These are phyloP conservation scores for Rhizoctonia solani DNA, from an alignment of 1,284 basidiomycete species.

Conservation along the genomic window DNA sequence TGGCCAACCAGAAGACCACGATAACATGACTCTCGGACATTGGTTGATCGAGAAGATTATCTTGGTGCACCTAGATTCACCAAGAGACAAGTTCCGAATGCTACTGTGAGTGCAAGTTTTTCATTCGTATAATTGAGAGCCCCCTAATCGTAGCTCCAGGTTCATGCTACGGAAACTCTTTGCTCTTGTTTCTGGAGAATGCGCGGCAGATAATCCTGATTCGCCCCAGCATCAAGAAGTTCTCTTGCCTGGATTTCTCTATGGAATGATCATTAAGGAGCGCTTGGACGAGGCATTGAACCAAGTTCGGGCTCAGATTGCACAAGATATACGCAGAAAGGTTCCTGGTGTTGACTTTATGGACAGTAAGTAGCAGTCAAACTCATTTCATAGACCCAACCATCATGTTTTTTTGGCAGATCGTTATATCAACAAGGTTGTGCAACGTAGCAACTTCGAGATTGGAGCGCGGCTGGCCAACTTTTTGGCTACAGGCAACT, in stretches of 20 bases:
- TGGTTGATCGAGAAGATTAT: slow-evolving; percentile 88
- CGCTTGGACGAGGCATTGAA: slow-evolving; percentile 89
- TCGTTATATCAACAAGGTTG: slow-evolving; percentile 79
- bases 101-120: slow-evolving; percentile 67
- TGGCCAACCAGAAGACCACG: slow-evolving; percentile 92
- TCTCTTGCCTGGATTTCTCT: slow-evolving; percentile 89
- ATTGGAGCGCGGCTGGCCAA: slow-evolving; percentile 89
- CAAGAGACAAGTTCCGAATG: slow-evolving; percentile 96
- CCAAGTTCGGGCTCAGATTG: slow-evolving; percentile 73
- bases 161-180: slow-evolving; percentile 99
- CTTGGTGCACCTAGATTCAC: slow-evolving; percentile 85
- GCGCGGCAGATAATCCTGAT: slow-evolving; percentile 96
- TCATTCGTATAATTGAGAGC: slow-evolving; percentile 13
- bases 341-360: slow-evolving; percentile 81
- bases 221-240: slow-evolving; percentile 99
- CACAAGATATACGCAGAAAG: slow-evolving; percentile 73
- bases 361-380: slow-evolving; percentile 77
- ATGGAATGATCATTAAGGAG: slow-evolving; percentile 98
- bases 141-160: slow-evolving; percentile 50
- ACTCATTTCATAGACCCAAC: no score
- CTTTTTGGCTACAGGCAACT: slow-evolving; percentile 97
- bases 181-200: slow-evolving; percentile 86
- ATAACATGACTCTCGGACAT: slow-evolving; percentile 78
- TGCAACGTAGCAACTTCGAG: slow-evolving; percentile 86
- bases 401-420: no score